Base-by-base conservation (phyloP, 805 yeast genomes). In the Nakazawaea anatomiae region DNA sequence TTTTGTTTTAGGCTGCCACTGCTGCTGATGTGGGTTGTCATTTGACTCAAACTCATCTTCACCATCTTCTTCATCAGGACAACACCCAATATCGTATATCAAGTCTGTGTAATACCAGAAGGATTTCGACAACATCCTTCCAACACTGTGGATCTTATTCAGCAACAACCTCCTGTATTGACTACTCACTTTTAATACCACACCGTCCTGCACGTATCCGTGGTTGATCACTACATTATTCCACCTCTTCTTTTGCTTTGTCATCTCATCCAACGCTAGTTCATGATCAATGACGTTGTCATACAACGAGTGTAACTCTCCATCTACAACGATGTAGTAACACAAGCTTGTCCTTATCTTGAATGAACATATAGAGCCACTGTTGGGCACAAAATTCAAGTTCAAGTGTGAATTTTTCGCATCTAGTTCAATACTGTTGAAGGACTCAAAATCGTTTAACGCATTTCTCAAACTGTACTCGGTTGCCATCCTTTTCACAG, bases 11-110 rank as follows among this genome's bases (percentile, higher is more conserved):
- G 35, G 11, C 35, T 32, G 25, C 25, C 25, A 18, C 25, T 18
- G 25, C 25, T 18, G 25, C 25, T 18, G 25, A 2, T 18, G 25
- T 18, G 25, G 25, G 25, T 18, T 18, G 25, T 18, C 25, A 3
- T 18, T 32, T 32, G 35, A 32, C 12, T 32, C 28, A 7, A 6
- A 11, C 29, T 43, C 39, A 14, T 43, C 46, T 4, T 43, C 28
- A 14, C 14, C 46, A 11, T 31, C 39, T 9, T 10, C 39, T 14
- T 31, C 31, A 7, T 43, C 46, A 6, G 34, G 39, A 10, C 11
- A n/a, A 44, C 47, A 44, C 1, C 47, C 47, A n/a, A 44, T 44
- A 14, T 44, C 47, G 28, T 36, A 44, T 3, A 44, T 29, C 32
- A 44, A 36, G 34, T 44, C 34, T 6, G 47, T 44, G 12, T 44